Evolutionary conservation across 805 yeast species (phyloP), one percentile per base, ranked within the genome.

Genomic region (Nakazawaea wyomingensis): DNA sequence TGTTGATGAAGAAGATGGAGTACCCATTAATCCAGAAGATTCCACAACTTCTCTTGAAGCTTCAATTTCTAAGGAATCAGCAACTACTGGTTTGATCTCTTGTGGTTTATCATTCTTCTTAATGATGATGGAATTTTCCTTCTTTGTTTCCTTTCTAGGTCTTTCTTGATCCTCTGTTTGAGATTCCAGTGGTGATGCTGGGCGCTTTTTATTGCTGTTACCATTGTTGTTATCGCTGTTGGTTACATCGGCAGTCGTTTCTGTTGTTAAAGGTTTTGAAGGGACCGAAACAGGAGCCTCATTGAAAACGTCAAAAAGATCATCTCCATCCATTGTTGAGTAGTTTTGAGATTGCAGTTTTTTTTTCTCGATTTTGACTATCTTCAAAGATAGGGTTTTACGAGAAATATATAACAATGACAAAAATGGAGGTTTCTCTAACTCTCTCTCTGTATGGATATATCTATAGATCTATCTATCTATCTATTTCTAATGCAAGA

Each of bases 11-110:
- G 8, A 9, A 24, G 27, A 24, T 24, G 70, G 57, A 17, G 64
- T 54, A 13, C 69, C 69, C 54, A 80, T 57, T 28, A 88, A 67
- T 5, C 95, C 95, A 26, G 75, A 75, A 0, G 95, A 84, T 1
- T 85, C 87, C n/a, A 79, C 79, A 26, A 89, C 95, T 61, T 88
- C 95, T 61, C 95, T 72, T 3, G 87, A 81, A 0, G 96, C 93
- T 62, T 88, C 96, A 48, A 85, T 85, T 58, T 88, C 96, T 39
- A 89, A 77, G 4, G 86, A 72, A 62, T 89, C 96, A 1, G 91
- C 85, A 19, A 88, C 95, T 30, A 87, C 80, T 0, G 96, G 89
- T 27, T 72, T 71, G 14, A 76, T 72, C 7, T 69, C 73, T 13
- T 69, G 66, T 46, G 70, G 72, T 43, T 64, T 63, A 39, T 40